Base-by-base conservation (phyloP, 2,329 filamentous ascomycete species). In the Diaporthe helianthi region DNA sequence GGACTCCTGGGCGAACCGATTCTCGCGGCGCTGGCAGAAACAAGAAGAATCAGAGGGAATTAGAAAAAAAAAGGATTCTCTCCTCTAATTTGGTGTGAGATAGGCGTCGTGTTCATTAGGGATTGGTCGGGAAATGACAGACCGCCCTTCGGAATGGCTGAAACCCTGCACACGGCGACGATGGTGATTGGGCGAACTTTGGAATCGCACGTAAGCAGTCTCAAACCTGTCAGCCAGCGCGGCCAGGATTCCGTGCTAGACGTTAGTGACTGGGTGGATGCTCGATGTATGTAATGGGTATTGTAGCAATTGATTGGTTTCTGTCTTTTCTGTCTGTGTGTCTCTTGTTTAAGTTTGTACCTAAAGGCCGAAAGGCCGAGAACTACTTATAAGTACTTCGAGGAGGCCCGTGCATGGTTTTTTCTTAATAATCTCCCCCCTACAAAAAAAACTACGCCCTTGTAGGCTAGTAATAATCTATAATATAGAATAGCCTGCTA, bases 41-140 rank as follows among this genome's bases (percentile, higher is more conserved):
- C 52, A 53, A 22, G 47, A 68, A 51, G 61, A 47, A 36, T 36
- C 41, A 55, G 44, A 63, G 51, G 46, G 41, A 58, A 65, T 44
- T n/a, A n/a, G n/a, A n/a, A n/a, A n/a, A n/a, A 44, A 49, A 41
- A n/a, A 36, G 47, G 46, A 7, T 36, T 52, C 36, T 61, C 44
- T 63, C 29, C 41, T 55, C 41, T 51, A 38, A 67, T 38, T 41
- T 67, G 65, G 65, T 67, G 65, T 67, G 41, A 67, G 65, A 67
- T 51, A 58, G 58, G 65, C 65, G 26, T 67, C 65, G 65, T 67
- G 65, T 67, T 58, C 52, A 67, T 46, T 67, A 67, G 41, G 65
- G 65, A 67, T 67, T 67, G 65, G 65, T 67, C 65, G 44, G 65
- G 52, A 58, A n/a, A 38, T 24, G 52, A 58, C 41, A 67, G 65